Percentiles rank a stretch among this genome's conserved stretches.
phyloP scores from a whole-genome alignment of 164 flowering plant genomes.

The Cinnamomum micranthum region DNA sequence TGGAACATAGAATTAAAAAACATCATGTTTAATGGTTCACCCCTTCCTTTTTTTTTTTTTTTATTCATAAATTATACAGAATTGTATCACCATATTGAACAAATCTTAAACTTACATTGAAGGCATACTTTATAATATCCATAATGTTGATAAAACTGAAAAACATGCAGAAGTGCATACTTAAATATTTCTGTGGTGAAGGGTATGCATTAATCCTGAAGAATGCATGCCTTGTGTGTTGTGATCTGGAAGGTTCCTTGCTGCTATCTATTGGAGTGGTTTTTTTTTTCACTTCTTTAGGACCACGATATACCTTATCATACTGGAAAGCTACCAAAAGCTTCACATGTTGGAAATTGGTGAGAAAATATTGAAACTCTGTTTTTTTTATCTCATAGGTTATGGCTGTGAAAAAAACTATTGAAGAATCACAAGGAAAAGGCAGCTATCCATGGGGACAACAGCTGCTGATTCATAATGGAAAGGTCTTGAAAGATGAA shows the following conservation, averaged over 20 bases:
- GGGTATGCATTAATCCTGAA: no score
- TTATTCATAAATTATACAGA: no score
- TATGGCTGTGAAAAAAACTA: constrained; percentile 93
- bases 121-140: no score
- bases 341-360: neutral
- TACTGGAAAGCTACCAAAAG: neutral
- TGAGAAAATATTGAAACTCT: neutral
- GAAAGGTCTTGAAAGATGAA: constrained; percentile 98
- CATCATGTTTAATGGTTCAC: no score
- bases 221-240: no score
- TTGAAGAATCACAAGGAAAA: constrained; percentile 92
- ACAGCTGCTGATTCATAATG: constrained; percentile 87
- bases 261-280: neutral
- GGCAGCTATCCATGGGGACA: constrained; percentile 97
- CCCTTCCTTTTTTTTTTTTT: no score
- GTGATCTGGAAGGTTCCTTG: neutral
- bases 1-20: no score
- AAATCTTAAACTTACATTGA: no score
- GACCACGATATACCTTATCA: neutral
- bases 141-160: no score
- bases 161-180: no score
- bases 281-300: neutral
- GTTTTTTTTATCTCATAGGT: constrained; percentile 32
- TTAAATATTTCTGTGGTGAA: no score
- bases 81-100: no score